Conservation (phyloP, 768 basidiomycete species). For the Podaxis sp. region DNA sequence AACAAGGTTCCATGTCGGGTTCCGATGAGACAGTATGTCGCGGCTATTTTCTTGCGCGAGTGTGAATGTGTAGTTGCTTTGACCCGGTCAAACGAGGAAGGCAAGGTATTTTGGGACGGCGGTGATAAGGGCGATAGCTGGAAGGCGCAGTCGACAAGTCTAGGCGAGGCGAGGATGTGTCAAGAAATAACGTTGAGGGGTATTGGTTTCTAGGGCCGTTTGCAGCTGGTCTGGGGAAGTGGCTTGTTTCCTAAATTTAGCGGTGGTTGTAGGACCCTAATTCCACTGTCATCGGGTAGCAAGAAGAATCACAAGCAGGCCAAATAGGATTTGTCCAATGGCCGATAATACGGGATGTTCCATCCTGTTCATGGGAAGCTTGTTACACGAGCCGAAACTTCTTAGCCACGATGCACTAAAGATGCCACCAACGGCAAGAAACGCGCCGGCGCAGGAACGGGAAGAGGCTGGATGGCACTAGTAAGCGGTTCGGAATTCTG, state of each 20-base stretch:
- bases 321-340: neutral
- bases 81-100: neutral
- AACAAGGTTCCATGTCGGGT: neutral
- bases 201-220: neutral
- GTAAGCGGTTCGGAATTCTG: neutral
- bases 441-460: neutral
- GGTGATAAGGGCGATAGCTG: slow-evolving; percentile 4
- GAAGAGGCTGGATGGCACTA: neutral
- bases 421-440: neutral
- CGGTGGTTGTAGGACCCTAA: neutral
- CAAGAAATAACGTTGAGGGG: neutral
- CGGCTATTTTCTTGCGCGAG: neutral
- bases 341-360: neutral
- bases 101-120: slow-evolving; percentile 2
- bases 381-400: slow-evolving; percentile 8
- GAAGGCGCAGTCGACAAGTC: neutral
- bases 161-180: neutral
- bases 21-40: neutral
- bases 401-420: neutral
- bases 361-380: slow-evolving; percentile 5
- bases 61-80: neutral
- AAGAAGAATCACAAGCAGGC: neutral
- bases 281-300: slow-evolving; percentile 13
- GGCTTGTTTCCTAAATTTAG: neutral
- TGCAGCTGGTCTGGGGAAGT: neutral